A percentile compares a stretch with the other conserved stretches of the same genome.
phyloP scores from a whole-genome alignment of 78 protist species.

The slime mould (Dictyostelium discoideum) region DNA sequence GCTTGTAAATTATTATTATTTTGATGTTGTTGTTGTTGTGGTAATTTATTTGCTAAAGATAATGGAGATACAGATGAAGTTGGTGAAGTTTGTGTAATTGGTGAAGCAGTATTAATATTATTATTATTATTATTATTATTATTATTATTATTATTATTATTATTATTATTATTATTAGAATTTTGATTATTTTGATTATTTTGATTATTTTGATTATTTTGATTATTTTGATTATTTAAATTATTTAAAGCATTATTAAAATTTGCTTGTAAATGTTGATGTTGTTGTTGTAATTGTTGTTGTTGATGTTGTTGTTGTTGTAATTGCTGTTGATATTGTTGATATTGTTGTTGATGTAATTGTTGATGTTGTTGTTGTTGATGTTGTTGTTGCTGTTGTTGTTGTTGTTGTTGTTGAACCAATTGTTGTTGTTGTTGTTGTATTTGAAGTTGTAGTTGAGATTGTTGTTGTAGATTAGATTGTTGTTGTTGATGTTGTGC shows the following conservation, averaged over 20 bases:
- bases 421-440: constrained; percentile 35
- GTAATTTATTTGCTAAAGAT: not conserved
- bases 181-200: not conserved
- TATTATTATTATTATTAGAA: too few relatives aligned
- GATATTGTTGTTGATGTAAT: not conserved
- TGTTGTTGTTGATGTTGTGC: not conserved
- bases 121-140: not conserved
- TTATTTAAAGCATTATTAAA: not conserved
- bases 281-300: constrained; percentile 1
- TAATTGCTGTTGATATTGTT: not conserved
- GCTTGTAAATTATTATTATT: not conserved
- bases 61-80: not conserved
- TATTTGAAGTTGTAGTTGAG: not conserved
- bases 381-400: not conserved
- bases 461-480: not conserved
- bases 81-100: constrained; percentile 1
- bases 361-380: not conserved
- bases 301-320: not conserved
- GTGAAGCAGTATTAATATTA: not conserved
- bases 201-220: not conserved
- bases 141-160: not conserved
- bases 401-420: not conserved
- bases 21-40: not conserved
- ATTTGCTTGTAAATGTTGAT: not conserved
- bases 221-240: not conserved